These are phyloP conservation scores for Globisporangium barbulae DNA, from an alignment of 352 stramenopile species.

Conservation along the genomic window DNA sequence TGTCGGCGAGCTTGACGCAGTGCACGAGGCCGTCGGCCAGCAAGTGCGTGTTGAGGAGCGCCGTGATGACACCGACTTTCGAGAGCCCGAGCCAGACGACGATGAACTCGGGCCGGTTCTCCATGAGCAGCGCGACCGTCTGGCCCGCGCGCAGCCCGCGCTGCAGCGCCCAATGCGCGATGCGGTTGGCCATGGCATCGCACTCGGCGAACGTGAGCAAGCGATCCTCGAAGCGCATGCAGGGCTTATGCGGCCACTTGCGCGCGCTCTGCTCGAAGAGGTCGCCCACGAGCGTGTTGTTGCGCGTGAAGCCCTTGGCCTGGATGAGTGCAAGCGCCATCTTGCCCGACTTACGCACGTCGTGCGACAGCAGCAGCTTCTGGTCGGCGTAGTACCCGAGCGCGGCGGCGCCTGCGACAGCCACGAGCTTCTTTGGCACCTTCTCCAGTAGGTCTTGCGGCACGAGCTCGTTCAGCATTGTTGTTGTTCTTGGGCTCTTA, in stretches of 20 bases:
- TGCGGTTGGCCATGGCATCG: constrained; percentile 60
- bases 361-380: constrained; percentile 47
- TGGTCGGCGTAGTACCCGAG: constrained; percentile 49
- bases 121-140: constrained; percentile 79
- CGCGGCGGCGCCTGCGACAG: constrained; percentile 36
- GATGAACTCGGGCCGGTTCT: constrained; percentile 84
- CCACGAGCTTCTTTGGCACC: neutral
- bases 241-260: constrained; percentile 49
- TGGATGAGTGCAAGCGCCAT: constrained; percentile 37
- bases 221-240: constrained; percentile 51
- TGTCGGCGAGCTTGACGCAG: constrained; percentile 58
- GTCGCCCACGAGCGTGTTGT: constrained; percentile 44
- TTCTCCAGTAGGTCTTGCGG: neutral
- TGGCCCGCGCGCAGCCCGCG: constrained; percentile 48
- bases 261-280: constrained; percentile 56
- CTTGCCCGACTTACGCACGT: constrained; percentile 37
- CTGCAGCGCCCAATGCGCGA: constrained; percentile 66
- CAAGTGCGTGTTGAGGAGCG: constrained; percentile 82
- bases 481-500: neutral
- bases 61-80: constrained; percentile 79
- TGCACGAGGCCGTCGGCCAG: constrained; percentile 63
- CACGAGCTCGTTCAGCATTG: constrained; percentile 31
- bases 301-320: constrained; percentile 31
- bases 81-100: constrained; percentile 75
- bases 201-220: constrained; percentile 50